phyloP scores from a whole-genome alignment of 306 rosid species.

The Hylodesmum podocarpum region DNA sequence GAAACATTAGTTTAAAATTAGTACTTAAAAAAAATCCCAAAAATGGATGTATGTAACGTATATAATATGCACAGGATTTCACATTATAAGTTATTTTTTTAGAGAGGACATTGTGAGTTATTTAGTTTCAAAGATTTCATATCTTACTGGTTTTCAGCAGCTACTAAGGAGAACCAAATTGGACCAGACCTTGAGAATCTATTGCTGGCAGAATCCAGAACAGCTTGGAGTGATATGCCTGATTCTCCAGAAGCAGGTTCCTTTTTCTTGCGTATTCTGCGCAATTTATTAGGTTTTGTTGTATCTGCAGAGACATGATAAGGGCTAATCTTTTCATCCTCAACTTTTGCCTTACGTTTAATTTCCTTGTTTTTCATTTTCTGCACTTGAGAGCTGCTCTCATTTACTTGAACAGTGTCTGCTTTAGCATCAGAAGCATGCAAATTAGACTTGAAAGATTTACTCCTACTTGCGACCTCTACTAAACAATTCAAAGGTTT shows the following conservation, averaged over 20 bases:
- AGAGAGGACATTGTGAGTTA: background rate
- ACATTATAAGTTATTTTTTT: background rate
- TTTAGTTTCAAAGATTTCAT: slow-evolving; percentile 24
- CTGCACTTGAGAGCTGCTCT: slow-evolving; percentile 46
- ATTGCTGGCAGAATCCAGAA: slow-evolving; percentile 53
- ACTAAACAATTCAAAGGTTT: slow-evolving; percentile 87
- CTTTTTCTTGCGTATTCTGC: slow-evolving; percentile 71
- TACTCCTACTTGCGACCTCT: slow-evolving; percentile 89
- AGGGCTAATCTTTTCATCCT: slow-evolving; percentile 53
- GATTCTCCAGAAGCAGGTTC: slow-evolving; percentile 65
- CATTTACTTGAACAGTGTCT: slow-evolving; percentile 45
- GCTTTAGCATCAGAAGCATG: slow-evolving; percentile 59
- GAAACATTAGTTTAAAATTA: slow-evolving; percentile 41
- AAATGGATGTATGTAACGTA: background rate
- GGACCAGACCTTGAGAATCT: slow-evolving; percentile 56
- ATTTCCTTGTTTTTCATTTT: slow-evolving; percentile 64
- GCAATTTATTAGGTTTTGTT: slow-evolving; percentile 60
- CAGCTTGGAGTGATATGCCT: slow-evolving; percentile 65
- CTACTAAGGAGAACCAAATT: slow-evolving; percentile 89
- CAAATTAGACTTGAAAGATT: slow-evolving; percentile 66
- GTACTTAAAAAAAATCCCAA: background rate
- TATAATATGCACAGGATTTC: slow-evolving; percentile 13
- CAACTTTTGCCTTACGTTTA: slow-evolving; percentile 63
- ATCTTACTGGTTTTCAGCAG: slow-evolving; percentile 92
- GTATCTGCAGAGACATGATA: slow-evolving; percentile 46